These are phyloP conservation scores for Boletus huronensis DNA, from an alignment of 768 basidiomycete species.

Conservation along the genomic window DNA sequence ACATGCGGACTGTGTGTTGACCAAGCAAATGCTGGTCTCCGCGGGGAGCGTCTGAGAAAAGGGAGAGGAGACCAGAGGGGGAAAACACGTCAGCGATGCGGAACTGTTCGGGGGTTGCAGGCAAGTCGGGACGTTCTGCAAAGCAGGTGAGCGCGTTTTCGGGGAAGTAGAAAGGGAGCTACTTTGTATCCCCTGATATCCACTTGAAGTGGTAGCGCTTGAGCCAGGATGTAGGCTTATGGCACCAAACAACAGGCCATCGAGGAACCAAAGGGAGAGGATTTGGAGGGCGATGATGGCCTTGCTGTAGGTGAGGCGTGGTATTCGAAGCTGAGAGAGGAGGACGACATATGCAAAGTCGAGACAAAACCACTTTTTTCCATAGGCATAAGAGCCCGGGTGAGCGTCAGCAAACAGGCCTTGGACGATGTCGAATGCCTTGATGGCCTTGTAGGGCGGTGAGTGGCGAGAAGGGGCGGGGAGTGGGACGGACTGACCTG, in stretches of 20 bases:
- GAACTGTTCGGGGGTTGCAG: constrained; percentile 45
- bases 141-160: constrained; percentile 4
- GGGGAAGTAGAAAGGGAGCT: constrained; percentile 3
- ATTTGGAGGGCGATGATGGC: constrained; percentile 64
- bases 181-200: constrained; percentile 33
- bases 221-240: constrained; percentile 54
- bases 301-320: constrained; percentile 64
- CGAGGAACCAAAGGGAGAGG: constrained; percentile 54
- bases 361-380: constrained; percentile 68
- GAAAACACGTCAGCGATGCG: constrained; percentile 48
- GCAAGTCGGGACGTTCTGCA: constrained; percentile 35
- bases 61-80: constrained; percentile 48
- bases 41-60: constrained; percentile 32
- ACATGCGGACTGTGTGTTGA: constrained; percentile 88
- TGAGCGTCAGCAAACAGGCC: constrained; percentile 46
- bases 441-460: constrained; percentile 55
- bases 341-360: constrained; percentile 59
- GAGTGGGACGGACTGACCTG: constrained; percentile 48
- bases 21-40: constrained; percentile 69
- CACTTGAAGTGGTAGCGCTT: constrained; percentile 6
- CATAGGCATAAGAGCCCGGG: constrained; percentile 43
- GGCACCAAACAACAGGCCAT: constrained; percentile 70
- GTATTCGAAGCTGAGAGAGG: constrained; percentile 67
- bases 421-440: constrained; percentile 66
- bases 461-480: neutral